Percentiles rank a stretch among this genome's conserved stretches.
phyloP scores from a whole-genome alignment of 345 rosid species.

The Citrus sinensis region DNA sequence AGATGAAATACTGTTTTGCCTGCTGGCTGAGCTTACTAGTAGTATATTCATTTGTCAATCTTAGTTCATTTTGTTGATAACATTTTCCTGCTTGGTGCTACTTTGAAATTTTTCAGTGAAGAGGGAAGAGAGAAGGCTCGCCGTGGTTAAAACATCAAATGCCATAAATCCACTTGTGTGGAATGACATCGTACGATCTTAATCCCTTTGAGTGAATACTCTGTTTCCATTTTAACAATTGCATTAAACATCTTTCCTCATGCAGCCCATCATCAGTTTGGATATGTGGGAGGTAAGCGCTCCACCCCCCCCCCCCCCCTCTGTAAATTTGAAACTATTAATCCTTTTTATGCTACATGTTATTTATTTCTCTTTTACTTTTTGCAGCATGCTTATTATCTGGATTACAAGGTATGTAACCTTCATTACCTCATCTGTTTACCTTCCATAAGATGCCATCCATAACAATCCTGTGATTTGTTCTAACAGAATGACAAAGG shows the following conservation, averaged over 20 bases:
- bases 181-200: constrained; percentile 74
- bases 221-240: background rate
- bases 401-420: constrained; percentile 73
- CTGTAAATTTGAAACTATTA: background rate
- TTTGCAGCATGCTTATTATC: constrained; percentile 91
- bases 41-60: background rate
- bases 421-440: background rate
- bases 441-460: background rate
- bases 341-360: background rate
- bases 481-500: constrained; percentile 65
- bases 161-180: constrained; percentile 75
- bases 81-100: background rate
- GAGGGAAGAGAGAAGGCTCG: constrained; percentile 71
- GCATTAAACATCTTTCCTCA: constrained; percentile 26
- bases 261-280: constrained; percentile 87
- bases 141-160: constrained; percentile 67
- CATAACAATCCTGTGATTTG: background rate
- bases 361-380: constrained; percentile 4
- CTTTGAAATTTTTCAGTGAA: constrained; percentile 51
- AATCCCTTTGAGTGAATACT: background rate
- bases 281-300: constrained; percentile 90
- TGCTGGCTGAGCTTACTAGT: background rate
- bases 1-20: background rate
- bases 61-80: background rate
- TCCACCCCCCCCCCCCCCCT: background rate